Conservation (phyloP, 331 rosid genomes). For the Spiraea crenata region DNA sequence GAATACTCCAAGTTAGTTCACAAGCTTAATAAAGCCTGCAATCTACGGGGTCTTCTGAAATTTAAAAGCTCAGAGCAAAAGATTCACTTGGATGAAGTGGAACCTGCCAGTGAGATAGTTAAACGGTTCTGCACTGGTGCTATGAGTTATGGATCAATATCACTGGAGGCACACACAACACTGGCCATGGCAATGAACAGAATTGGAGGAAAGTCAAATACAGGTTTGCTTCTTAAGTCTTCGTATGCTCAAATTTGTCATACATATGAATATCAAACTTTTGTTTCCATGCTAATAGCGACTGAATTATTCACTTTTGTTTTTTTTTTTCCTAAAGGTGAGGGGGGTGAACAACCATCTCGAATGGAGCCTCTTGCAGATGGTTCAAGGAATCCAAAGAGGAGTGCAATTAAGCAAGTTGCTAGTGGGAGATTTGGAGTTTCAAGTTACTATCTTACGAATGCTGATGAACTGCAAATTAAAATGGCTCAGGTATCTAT, state of each 20-base stretch:
- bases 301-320: not conserved
- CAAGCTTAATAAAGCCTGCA: constrained; percentile 81
- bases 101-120: constrained; percentile 92
- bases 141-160: constrained; percentile 98
- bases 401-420: constrained; percentile 95
- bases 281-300: not conserved
- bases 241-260: no score
- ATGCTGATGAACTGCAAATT: constrained; percentile 94
- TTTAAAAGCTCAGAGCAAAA: constrained; percentile 53
- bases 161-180: constrained; percentile 91
- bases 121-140: constrained; percentile 98
- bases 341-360: constrained; percentile 99
- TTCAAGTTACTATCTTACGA: constrained; percentile 90
- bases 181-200: constrained; percentile 91
- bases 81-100: constrained; percentile 85
- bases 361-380: constrained; percentile 93
- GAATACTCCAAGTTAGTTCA: constrained; percentile 86
- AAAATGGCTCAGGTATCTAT: constrained; percentile 96
- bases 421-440: constrained; percentile 99
- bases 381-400: constrained; percentile 89
- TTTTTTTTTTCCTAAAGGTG: constrained; percentile 46
- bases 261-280: not conserved
- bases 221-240: constrained; percentile 52
- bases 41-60: constrained; percentile 84
- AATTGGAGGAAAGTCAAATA: constrained; percentile 96